Evolutionary conservation across 2,329 filamentous ascomycete species (phyloP).

Genomic region (Purpureocillium takamizusanense): DNA sequence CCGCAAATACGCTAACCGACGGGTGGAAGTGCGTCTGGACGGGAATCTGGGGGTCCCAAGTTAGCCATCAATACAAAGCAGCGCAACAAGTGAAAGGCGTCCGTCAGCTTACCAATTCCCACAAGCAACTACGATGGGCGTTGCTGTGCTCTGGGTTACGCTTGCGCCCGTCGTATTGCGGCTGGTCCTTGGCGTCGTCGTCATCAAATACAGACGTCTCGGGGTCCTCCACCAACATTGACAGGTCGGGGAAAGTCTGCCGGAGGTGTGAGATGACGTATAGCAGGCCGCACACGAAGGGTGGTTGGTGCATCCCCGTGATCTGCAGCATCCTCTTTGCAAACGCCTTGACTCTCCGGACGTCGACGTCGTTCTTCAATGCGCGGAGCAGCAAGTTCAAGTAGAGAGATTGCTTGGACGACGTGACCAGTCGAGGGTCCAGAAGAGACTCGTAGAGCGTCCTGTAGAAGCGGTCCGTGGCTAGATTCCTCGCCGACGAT

Average conservation of each 20-base stretch:
- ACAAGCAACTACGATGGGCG: conserved; percentile 86
- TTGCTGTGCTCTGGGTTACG: conserved; percentile 86
- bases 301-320: conserved; percentile 78
- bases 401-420: conserved; percentile 93
- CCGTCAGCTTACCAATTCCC: conserved; percentile 82
- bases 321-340: conserved; percentile 88
- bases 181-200: conserved; percentile 40
- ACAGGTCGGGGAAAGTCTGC: conserved; percentile 69
- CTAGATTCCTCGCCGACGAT: conserved; percentile 68
- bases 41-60: conserved; percentile 20
- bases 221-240: conserved; percentile 68
- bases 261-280: conserved; percentile 81
- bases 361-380: conserved; percentile 81
- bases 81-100: too few relatives aligned
- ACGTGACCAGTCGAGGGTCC: conserved; percentile 78
- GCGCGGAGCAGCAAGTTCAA: conserved; percentile 85
- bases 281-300: conserved; percentile 87
- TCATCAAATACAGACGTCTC: conserved; percentile 60
- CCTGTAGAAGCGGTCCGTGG: conserved; percentile 85
- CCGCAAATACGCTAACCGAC: conserved; percentile 78
- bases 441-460: conserved; percentile 92
- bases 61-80: too few relatives aligned
- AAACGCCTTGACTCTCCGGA: conserved; percentile 89
- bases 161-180: conserved; percentile 77
- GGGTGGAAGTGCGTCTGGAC: conserved; percentile 72